Conservation (phyloP, 23 red algal genomes). For the Gracilaria gracilis region DNA sequence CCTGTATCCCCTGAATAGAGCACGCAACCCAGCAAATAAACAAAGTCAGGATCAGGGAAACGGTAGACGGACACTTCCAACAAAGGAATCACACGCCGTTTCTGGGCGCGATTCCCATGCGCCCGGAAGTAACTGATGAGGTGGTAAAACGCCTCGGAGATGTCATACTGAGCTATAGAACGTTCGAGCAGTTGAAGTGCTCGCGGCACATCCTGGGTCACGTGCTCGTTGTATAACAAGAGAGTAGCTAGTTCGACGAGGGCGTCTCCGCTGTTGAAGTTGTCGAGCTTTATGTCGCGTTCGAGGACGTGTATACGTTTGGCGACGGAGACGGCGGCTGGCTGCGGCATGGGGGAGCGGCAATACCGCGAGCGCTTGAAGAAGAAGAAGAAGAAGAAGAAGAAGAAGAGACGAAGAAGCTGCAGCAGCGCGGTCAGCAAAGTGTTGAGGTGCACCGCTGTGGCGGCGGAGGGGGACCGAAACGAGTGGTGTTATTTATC, state of each 20-base stretch:
- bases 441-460: too few relatives aligned
- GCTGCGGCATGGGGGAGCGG: too few relatives aligned
- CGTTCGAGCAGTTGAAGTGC: conserved; percentile 6
- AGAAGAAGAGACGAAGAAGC: too few relatives aligned
- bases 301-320: not conserved
- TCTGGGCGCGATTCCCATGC: not conserved
- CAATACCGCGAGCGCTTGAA: too few relatives aligned
- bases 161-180: not conserved
- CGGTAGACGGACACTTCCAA: not conserved
- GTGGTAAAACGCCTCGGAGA: not conserved
- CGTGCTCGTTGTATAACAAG: not conserved
- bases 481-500: too few relatives aligned
- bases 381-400: too few relatives aligned
- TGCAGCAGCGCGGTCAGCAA: too few relatives aligned
- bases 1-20: not conserved
- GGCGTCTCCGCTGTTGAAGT: not conserved
- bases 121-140: not conserved
- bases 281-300: not conserved
- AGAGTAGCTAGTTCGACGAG: not conserved
- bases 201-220: not conserved
- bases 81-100: conserved; percentile 5
- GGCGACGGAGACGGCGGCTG: too few relatives aligned
- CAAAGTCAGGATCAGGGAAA: not conserved
- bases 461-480: too few relatives aligned
- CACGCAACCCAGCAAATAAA: not conserved